Evolutionary conservation across 805 yeast genomes (phyloP), one percentile per base, ranked within the genome.

Genomic region (Saturnispora besseyi): DNA sequence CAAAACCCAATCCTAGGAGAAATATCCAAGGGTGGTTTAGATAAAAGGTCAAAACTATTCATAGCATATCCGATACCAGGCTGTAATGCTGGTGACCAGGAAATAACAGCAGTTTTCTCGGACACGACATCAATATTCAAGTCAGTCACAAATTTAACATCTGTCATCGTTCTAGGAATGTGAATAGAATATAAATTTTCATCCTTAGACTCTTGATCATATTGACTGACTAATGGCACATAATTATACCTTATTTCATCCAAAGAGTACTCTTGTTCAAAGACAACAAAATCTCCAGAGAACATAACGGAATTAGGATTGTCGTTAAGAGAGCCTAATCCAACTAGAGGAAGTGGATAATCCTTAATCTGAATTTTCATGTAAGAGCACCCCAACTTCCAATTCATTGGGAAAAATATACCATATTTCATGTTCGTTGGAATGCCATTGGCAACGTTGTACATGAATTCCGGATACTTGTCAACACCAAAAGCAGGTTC

Each of bases 1-100:
- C 89, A 82, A 56, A 82, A 79, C 4, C 89, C 89, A 7, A 82
- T 58, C 53, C 78, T 79, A 8, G 72, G 67, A 2, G 86, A 79
- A 1, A 79, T 78, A 59, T 82, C 89, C 26, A 81, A 62, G 2
- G 85, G 85, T 1, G 89, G 86, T 57, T 82, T 82, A 0, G 87
- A 80, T 47, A 82, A 72, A 46, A 73, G 78, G 62, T 82, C 88
- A 59, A 82, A 77, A 64, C 82, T 78, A 41, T 78, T 62, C 81
- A 82, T 78, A 1, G 80, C 76, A 26, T 82, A 74, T 59, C 74
- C 74, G 33, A 80, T 65, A 3, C 81, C 83, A 0, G 87, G 79
- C 54, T 74, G 83, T 43, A 79, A 67, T 0, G 86, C 72, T 51
- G 80, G 77, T 45, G 85, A 77, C 87, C 87, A 82, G 13, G 81